Evolutionary conservation across 805 yeast genomes (phyloP).

Genomic region (Sungouiella blattae): DNA sequence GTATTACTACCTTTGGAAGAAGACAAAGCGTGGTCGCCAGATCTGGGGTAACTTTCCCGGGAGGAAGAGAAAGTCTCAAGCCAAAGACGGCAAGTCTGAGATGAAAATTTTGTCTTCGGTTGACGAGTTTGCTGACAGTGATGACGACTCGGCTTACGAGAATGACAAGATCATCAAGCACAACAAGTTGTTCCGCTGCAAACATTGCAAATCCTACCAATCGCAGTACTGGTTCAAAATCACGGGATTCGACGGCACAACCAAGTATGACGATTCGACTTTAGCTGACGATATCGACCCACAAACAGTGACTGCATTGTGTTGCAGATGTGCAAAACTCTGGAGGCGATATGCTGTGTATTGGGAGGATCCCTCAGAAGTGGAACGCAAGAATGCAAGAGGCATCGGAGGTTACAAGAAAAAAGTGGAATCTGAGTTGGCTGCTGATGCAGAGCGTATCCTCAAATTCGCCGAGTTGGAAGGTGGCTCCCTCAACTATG

Average conservation of each 20-base stretch:
- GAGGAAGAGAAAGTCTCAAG: constrained; percentile 57
- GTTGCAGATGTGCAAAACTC: constrained; percentile 80
- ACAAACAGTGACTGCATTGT: constrained; percentile 54
- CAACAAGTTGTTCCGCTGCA: constrained; percentile 54
- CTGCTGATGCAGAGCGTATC: constrained; percentile 58
- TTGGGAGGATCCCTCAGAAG: constrained; percentile 80
- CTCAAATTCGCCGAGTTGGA: constrained; percentile 43
- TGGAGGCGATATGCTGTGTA: constrained; percentile 88
- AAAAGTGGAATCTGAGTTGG: constrained; percentile 62
- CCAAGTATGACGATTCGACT: constrained; percentile 27
- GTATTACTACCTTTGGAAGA: constrained; percentile 89
- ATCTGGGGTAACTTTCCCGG: constrained; percentile 86
- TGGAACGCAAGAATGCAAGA: constrained; percentile 44
- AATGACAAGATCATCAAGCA: constrained; percentile 41
- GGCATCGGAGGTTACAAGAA: constrained; percentile 56
- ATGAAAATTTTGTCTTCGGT: constrained; percentile 12
- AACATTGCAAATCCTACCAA: constrained; percentile 59
- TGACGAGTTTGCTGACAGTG: constrained; percentile 58
- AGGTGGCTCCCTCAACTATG: constrained; percentile 23
- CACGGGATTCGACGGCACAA: constrained; percentile 52
- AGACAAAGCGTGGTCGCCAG: constrained; percentile 65
- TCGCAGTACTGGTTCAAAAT: constrained; percentile 68
- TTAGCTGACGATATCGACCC: constrained; percentile 12
- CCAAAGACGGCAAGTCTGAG: constrained; percentile 15
- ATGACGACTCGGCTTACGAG: constrained; percentile 73